Evolutionary conservation across 2,329 filamentous ascomycete species (phyloP).

Genomic region (Hypoxylon sp.): DNA sequence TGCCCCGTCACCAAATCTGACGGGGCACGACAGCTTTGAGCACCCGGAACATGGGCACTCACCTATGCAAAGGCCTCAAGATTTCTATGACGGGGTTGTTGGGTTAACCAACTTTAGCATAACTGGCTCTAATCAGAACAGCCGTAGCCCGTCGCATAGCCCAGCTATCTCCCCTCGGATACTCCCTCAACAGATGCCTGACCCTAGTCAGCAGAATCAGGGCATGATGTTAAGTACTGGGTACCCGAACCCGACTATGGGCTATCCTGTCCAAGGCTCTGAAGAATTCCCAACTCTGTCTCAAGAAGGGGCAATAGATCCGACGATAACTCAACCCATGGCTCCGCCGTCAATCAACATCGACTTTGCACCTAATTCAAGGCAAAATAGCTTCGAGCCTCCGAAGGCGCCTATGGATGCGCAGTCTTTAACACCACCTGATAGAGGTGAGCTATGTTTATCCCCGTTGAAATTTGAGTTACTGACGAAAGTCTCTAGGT

Average conservation of each 20-base stretch:
- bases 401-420: slow-evolving; percentile 76
- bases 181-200: slow-evolving; percentile 69
- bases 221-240: slow-evolving; percentile 62
- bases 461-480: slow-evolving; percentile 23
- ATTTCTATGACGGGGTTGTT: slow-evolving; percentile 85
- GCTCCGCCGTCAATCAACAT: slow-evolving; percentile 96
- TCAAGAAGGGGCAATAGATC: slow-evolving; percentile 66
- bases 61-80: slow-evolving; percentile 82
- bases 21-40: slow-evolving; percentile 85
- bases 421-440: slow-evolving; percentile 87
- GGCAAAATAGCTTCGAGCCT: slow-evolving; percentile 76
- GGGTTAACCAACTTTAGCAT: slow-evolving; percentile 86
- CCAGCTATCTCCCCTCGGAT: slow-evolving; percentile 76
- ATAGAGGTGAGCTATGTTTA: slow-evolving; percentile 68
- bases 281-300: slow-evolving; percentile 69
- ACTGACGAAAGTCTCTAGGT: slow-evolving; percentile 56
- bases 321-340: slow-evolving; percentile 78
- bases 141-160: slow-evolving; percentile 84
- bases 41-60: slow-evolving; percentile 79
- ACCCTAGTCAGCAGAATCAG: slow-evolving; percentile 64
- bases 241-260: slow-evolving; percentile 61
- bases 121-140: slow-evolving; percentile 77
- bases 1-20: slow-evolving; percentile 85
- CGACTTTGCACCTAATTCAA: slow-evolving; percentile 85
- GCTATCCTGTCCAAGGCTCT: slow-evolving; percentile 56